Evolutionary conservation across 768 basidiomycete species (phyloP).

Genomic region (Podaxis sp.): DNA sequence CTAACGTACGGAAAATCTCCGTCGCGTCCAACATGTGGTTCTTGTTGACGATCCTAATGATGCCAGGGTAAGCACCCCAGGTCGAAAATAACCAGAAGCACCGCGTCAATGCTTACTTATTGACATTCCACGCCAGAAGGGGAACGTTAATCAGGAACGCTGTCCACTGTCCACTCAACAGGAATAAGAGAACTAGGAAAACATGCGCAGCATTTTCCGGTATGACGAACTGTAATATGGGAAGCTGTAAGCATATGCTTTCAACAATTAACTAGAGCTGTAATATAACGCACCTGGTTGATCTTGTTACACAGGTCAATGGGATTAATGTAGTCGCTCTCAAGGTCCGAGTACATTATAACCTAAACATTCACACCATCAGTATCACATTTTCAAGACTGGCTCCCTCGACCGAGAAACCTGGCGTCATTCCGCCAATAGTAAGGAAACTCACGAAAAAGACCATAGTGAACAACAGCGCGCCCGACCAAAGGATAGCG

Average conservation of each 20-base stretch:
- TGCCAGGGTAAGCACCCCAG: slow-evolving; percentile 5
- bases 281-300: slow-evolving; percentile 68
- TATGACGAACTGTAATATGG: slow-evolving; percentile 76
- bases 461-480: slow-evolving; percentile 94
- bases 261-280: neutral
- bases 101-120: slow-evolving; percentile 69
- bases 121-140: slow-evolving; percentile 84
- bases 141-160: slow-evolving; percentile 89
- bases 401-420: neutral
- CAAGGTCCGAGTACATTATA: slow-evolving; percentile 99
- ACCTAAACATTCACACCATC: slow-evolving; percentile 52
- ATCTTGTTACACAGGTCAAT: slow-evolving; percentile 99
- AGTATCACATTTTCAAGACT: neutral
- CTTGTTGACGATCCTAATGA: slow-evolving; percentile 50
- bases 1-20: slow-evolving; percentile 94
- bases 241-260: slow-evolving; percentile 1
- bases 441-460: slow-evolving; percentile 78
- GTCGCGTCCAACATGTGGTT: slow-evolving; percentile 99
- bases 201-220: slow-evolving; percentile 96
- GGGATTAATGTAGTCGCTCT: slow-evolving; percentile 99
- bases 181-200: slow-evolving; percentile 83
- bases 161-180: slow-evolving; percentile 89
- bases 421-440: neutral
- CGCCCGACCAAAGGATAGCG: slow-evolving; percentile 90
- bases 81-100: neutral